Evolutionary conservation across 805 yeast genomes (phyloP), one percentile per base, ranked within the genome.

Genomic region (Candida arabinofermentans): DNA sequence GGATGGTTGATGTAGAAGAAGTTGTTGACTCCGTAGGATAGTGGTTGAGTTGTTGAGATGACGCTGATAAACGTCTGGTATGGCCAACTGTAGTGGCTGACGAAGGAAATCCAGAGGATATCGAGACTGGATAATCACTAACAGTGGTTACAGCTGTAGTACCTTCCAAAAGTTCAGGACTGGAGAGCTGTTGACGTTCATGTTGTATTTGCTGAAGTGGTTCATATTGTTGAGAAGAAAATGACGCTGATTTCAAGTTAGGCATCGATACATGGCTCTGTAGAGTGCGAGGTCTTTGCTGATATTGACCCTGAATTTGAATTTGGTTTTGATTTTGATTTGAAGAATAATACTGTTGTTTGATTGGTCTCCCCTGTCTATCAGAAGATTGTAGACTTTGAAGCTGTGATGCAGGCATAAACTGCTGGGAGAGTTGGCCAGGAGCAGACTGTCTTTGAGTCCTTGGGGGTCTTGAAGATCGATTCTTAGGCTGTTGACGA

Each of bases 401-500:
- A 8, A 31, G 8, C 21, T 16, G 34, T 8, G 24, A 2, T 17
- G 22, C 9, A 17, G 22, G 29, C 13, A 16, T 13, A 13, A 14
- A 7, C 5, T 13, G 24, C 8, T 22, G 35, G 22, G 18, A n/a
- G 9, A 8, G 22, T 8, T 22, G 24, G 5, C 16, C n/a, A 5
- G 35, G 12, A 21, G 22, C 13, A 2, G 42, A 35, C 27, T 36
- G 17, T 40, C 50, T 41, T 16, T 39, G 46, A 33, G 41, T 37
- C 27, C 40, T 67, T 31, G 51, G 50, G 7, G 76, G 77, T 39
- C 68, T 61, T 24, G 62, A 51, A 8, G 62, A 43, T 40, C 74
- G 58, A 36, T 62, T 66, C n/a, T 62, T 43, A 2, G 73, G 73
- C 10, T 65, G 61, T 34, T 53, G 57, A 30, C 79, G 54, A 2